Percentiles rank a stretch among this genome's conserved stretches.
These are phyloP conservation scores for Coniophora puteana DNA, from an alignment of 1,284 basidiomycete species.

Conservation along the genomic window DNA sequence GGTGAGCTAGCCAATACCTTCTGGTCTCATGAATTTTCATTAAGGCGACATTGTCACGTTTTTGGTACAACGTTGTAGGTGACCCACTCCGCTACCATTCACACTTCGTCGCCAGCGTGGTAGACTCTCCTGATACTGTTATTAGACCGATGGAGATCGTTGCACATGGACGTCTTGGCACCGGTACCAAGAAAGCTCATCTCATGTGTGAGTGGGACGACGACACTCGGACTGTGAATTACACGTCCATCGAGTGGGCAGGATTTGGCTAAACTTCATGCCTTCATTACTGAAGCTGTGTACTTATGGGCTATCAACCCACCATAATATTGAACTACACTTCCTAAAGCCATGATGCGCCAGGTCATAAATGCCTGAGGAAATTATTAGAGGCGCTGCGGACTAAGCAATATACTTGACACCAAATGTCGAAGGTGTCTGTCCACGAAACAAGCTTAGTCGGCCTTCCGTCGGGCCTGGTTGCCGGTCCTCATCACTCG, in stretches of 20 bases:
- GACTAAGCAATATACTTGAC: no score
- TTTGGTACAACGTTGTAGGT: slow-evolving; percentile 50
- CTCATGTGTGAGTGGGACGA: slow-evolving; percentile 88
- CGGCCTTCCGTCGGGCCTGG: slow-evolving; percentile 37
- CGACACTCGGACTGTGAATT: slow-evolving; percentile 61
- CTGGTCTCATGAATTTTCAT: slow-evolving; percentile 7
- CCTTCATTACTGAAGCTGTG: no score
- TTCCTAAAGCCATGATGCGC: no score
- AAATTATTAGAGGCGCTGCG: no score
- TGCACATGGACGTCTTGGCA: slow-evolving; percentile 92
- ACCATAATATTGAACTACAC: no score
- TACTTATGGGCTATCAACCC: no score
- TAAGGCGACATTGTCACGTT: slow-evolving; percentile 2
- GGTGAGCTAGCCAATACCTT: slow-evolving; percentile 45
- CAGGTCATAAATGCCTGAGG: no score
- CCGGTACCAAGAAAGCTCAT: slow-evolving; percentile 97
- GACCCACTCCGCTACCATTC: slow-evolving; percentile 97
- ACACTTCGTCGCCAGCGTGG: slow-evolving; percentile 87
- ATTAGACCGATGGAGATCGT: slow-evolving; percentile 90
- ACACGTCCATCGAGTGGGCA: slow-evolving; percentile 88
- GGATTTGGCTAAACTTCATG: slow-evolving; percentile 82
- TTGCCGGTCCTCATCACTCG: no score
- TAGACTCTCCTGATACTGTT: slow-evolving; percentile 56
- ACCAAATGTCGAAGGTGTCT: no score
- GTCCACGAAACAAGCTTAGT: no score